Conservation (phyloP, 2,329 filamentous ascomycete genomes). For the Balansia obtecta region DNA sequence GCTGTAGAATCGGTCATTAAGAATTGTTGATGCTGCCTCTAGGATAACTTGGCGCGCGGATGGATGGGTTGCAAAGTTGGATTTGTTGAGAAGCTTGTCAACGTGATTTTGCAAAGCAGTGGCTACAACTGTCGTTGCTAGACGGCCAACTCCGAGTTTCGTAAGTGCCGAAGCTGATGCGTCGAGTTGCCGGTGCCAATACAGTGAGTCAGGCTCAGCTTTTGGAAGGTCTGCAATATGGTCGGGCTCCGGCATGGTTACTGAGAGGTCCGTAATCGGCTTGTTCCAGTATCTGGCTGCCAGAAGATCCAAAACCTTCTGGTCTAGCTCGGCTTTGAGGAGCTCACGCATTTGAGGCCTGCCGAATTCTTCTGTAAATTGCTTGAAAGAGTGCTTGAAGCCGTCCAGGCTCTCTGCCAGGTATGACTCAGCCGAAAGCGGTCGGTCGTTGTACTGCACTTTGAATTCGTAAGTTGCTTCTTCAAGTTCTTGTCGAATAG, state of each 20-base stretch:
- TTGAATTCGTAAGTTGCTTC: constrained; percentile 98
- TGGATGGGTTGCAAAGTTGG: constrained; percentile 80
- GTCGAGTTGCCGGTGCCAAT: constrained; percentile 92
- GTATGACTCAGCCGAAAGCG: constrained; percentile 90
- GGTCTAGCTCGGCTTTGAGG: constrained; percentile 84
- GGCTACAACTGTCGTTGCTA: constrained; percentile 86
- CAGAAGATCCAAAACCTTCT: constrained; percentile 84
- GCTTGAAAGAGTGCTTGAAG: constrained; percentile 97
- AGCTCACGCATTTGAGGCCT: constrained; percentile 79
- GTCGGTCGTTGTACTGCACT: constrained; percentile 96
- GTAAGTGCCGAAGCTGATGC: constrained; percentile 83
- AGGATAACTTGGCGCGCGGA: constrained; percentile 88
- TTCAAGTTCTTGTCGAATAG: constrained; percentile 87
- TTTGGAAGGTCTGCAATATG: constrained; percentile 68
- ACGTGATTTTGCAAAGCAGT: constrained; percentile 77
- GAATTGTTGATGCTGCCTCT: constrained; percentile 76
- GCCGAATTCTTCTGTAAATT: constrained; percentile 81
- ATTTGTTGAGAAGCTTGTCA: constrained; percentile 63
- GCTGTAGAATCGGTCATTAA: constrained; percentile 91
- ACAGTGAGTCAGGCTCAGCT: constrained; percentile 70
- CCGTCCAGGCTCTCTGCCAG: constrained; percentile 87
- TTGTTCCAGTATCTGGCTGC: constrained; percentile 97
- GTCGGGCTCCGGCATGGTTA: constrained; percentile 54
- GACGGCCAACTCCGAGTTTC: constrained; percentile 82
- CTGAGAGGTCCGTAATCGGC: constrained; percentile 71